Evolutionary conservation across 306 rosid species (phyloP), one percentile per base, ranked within the genome.

Genomic region (Potentilla sterilis): DNA sequence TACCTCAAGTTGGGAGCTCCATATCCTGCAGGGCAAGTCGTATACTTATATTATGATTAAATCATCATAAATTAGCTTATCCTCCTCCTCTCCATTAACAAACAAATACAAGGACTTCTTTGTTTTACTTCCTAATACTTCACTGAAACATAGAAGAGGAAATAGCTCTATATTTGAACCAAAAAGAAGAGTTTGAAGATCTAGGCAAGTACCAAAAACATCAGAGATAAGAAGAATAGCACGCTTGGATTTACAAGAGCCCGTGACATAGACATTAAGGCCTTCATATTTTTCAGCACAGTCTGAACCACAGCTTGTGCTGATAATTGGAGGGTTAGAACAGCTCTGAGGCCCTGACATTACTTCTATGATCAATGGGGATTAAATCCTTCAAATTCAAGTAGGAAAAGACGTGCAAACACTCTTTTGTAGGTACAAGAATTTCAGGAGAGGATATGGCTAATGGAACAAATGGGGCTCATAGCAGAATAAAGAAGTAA

Each of bases 1-100:
- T 84, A 88, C 97, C 97, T 92, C 77, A 92, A 78, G 72, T 84
- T 87, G 67, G 96, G 97, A 2, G 90, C 92, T 77, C 87, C 89
- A 82, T 87, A 86, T 70, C 97, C 96, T 90, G 88, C 80, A 87
- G 37, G 66, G 19, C 6, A 40, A 69, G 5, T 24, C 13, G 5
- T 40, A 54, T 14, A 9, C 2, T 12, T 58, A 51, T 15, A 14
- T 63, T 14, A 63, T 15, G 13, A 62, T 32, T 40, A 63, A 18
- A 12, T 32, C 35, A 61, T 59, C 18, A 61, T 13, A 61, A 13
- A 10, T 4, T 13, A 28, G 12, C 12, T 14, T 2, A 11, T 24
- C 11, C 40, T 12, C 66, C 40, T 28, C 40, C 4, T 12, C 19
- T 59, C 38, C 15, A 24, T 12, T 2, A 12, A 59, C 65, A 61